A percentile compares a stretch with the other conserved stretches of the same genome.
Evolutionary conservation across 163 green algal genomes (phyloP).

Genomic region (Trebouxiophyceae sp.): DNA sequence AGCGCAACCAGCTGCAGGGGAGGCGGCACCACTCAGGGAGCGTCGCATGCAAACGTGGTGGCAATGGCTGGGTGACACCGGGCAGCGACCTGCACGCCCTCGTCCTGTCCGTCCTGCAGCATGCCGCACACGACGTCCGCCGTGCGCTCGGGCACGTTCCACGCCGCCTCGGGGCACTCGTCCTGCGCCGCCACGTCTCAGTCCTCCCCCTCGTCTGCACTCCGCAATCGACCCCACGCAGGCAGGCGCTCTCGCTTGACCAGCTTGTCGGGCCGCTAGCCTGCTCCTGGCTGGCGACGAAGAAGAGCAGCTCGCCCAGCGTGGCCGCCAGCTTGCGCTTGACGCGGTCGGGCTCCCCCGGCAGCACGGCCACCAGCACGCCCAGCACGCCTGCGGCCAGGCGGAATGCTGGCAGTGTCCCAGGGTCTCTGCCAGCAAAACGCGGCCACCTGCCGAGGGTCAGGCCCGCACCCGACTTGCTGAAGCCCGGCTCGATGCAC

Average conservation of each 20-base stretch:
- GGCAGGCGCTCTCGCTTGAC: not conserved
- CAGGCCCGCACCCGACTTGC: not conserved
- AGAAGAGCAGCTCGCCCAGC: slow-evolving; percentile 93
- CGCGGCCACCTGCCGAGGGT: too few species aligned
- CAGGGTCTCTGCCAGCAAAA: too few species aligned
- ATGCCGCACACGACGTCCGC: slow-evolving; percentile 30
- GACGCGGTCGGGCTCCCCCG: slow-evolving; percentile 55
- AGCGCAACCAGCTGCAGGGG: too few species aligned
- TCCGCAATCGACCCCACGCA: not conserved
- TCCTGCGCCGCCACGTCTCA: not conserved
- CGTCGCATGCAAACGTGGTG: not conserved
- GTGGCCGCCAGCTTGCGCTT: slow-evolving; percentile 69
- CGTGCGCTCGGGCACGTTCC: slow-evolving; percentile 28
- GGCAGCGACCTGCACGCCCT: slow-evolving; percentile 49
- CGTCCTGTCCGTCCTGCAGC: slow-evolving; percentile 72
- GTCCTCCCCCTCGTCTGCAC: not conserved
- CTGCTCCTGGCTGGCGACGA: slow-evolving; percentile 76
- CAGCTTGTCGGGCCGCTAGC: not conserved
- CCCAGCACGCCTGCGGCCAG: slow-evolving; percentile 50
- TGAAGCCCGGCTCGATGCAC: slow-evolving; percentile 50
- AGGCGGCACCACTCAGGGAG: too few species aligned
- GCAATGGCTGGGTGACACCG: not conserved
- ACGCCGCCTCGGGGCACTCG: slow-evolving; percentile 8
- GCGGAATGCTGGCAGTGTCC: too few species aligned
- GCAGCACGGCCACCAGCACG: slow-evolving; percentile 61